A percentile compares a stretch with the other conserved stretches of the same genome.
phyloP scores from a whole-genome alignment of 2,329 filamentous ascomycete species.

The Exophiala viscosa region DNA sequence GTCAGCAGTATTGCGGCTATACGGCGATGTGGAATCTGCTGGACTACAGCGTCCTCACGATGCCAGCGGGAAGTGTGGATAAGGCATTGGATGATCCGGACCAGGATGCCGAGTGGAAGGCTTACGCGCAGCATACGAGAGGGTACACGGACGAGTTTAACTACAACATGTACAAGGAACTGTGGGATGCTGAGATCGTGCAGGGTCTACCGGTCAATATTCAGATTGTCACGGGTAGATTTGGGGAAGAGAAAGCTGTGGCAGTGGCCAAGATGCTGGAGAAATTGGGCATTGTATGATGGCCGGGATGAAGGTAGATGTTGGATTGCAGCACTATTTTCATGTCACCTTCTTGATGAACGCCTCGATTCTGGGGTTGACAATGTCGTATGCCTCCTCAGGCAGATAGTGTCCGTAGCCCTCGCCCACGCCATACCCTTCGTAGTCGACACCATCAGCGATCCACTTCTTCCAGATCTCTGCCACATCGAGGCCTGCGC shows the following conservation, averaged over 20 bases:
- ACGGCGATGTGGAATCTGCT: conserved; percentile 37
- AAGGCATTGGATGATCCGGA: conserved; percentile 16
- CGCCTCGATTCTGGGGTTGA: conserved; percentile 17
- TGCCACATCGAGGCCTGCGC: conserved; percentile 34
- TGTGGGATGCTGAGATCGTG: conserved; percentile 35
- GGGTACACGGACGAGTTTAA: conserved; percentile 35
- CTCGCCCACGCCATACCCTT: conserved; percentile 24
- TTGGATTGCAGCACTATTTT: not conserved
- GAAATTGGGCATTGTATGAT: conserved; percentile 4
- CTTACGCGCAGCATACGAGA: conserved; percentile 31
- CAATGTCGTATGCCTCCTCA: conserved; percentile 42
- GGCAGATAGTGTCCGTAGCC: conserved; percentile 45
- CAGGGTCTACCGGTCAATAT: conserved; percentile 40
- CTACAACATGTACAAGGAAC: conserved; percentile 32
- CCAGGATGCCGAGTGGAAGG: conserved; percentile 31
- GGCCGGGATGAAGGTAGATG: not conserved
- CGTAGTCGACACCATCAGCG: conserved; percentile 19
- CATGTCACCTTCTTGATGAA: conserved; percentile 22
- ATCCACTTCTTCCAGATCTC: conserved; percentile 47
- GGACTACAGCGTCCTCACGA: conserved; percentile 33
- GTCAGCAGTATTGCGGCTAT: conserved; percentile 36
- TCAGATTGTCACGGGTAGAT: conserved; percentile 29
- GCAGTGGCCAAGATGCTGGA: conserved; percentile 19
- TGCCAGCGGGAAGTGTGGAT: conserved; percentile 28
- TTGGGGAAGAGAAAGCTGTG: conserved; percentile 27